Evolutionary conservation across 2,329 filamentous ascomycete genomes (phyloP), one percentile per base, ranked within the genome.

Genomic region (Elsinoe ampelina): DNA sequence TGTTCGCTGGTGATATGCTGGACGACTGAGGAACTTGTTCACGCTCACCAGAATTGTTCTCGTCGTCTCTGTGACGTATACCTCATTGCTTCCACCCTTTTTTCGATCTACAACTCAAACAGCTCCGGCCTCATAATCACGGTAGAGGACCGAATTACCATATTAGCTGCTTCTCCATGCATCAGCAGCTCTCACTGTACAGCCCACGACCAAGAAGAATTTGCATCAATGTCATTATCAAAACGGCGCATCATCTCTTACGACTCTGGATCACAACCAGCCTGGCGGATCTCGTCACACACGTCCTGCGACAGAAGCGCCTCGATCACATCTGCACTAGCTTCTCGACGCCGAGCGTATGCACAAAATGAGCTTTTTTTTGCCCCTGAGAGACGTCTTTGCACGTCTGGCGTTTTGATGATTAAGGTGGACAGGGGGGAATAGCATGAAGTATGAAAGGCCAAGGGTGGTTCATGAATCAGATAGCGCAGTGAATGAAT

Each of bases 1-100:
- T 79, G 55, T 78, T 79, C 70, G 75, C 73, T 58, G 66, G 72
- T 56, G 70, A 69, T 43, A 70, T 71, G 64, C 68, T 72, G 47
- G 71, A 73, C 47, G 66, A 69, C 60, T 56, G 48, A 52, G 48
- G 19, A 26, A n/a, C 6, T 36, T 17, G 39, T 55, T 41, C 50
- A 26, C 30, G 30, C 12, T 35, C 50, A 15, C n/a, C 35, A 2
- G 41, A 47, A 47, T 20, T 56, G 6, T 34, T 56, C 41, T 36
- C 39, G 15, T 45, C 38, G 3, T 56, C 54, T 32, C 20, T 12
- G 20, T 35, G 22, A 26, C 52, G 22, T 32, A 65, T 66, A 8
- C 64, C 66, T 41, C 36, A 52, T 52, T 12, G 22, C 5, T 11
- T 34, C 19, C 32, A 26, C 11, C 26, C 13, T 20, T 30, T 30